Conservation (phyloP, 2,329 filamentous ascomycete species). For the Colletotrichum agaves region DNA sequence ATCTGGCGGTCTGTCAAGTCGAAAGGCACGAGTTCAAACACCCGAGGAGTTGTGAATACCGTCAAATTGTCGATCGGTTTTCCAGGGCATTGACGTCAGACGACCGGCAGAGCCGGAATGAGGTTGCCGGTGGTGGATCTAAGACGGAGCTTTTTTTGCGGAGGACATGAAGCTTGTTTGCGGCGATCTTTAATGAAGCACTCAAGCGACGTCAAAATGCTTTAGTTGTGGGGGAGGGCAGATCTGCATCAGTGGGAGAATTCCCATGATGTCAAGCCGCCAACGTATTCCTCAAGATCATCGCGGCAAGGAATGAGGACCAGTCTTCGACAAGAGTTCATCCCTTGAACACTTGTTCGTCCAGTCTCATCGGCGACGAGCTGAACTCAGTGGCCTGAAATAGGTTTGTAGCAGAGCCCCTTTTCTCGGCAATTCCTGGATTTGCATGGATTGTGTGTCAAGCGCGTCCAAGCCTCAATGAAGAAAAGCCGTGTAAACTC, state of each 20-base stretch:
- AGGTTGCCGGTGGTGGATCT: neutral
- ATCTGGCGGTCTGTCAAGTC: neutral
- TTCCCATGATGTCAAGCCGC: slow-evolving; percentile 7
- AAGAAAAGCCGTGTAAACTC: neutral
- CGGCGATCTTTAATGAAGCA: neutral
- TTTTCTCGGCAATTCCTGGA: neutral
- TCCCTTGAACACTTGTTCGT: slow-evolving; percentile 6
- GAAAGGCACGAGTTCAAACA: neutral
- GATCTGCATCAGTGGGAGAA: neutral
- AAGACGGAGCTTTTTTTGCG: neutral
- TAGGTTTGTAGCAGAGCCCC: neutral
- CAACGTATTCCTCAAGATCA: neutral
- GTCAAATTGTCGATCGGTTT: neutral
- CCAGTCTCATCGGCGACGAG: neutral
- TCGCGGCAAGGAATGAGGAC: neutral
- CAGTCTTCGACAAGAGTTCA: neutral
- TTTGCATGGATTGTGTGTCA: neutral
- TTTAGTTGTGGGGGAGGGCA: neutral
- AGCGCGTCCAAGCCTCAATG: neutral
- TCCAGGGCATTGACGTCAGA: slow-evolving; percentile 10
- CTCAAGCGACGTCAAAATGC: slow-evolving; percentile 11
- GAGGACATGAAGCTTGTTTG: slow-evolving; percentile 15
- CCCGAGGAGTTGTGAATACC: neutral
- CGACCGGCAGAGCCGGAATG: neutral
- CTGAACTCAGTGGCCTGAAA: neutral